Conservation (phyloP, 75 land plant genomes). For the Pseudotsuga menziesii region DNA sequence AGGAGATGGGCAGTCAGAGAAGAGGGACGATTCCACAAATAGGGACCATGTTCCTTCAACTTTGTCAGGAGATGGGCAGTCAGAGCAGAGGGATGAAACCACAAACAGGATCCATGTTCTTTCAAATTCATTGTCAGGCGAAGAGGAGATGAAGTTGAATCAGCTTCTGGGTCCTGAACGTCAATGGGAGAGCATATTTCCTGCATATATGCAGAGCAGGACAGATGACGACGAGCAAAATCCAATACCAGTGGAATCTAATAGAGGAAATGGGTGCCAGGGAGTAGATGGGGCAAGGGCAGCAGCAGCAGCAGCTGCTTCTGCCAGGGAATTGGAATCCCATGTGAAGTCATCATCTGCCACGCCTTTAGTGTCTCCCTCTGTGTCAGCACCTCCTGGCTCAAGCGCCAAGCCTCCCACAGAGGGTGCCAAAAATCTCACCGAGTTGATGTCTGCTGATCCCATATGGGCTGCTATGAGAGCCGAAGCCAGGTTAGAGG, state of each 20-base stretch:
- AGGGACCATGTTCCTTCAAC: neutral
- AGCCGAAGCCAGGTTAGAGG: slow-evolving; percentile 65
- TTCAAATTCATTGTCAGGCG: neutral
- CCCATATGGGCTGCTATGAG: slow-evolving; percentile 77
- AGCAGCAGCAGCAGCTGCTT: slow-evolving; percentile 53
- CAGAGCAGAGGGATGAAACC: neutral
- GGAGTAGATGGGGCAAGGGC: slow-evolving; percentile 15
- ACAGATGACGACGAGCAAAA: slow-evolving; percentile 14
- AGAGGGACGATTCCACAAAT: neutral
- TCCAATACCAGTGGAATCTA: neutral
- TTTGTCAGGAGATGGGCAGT: too few relatives aligned
- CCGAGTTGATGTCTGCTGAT: slow-evolving; percentile 44
- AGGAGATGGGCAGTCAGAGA: too few relatives aligned
- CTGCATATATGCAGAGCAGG: slow-evolving; percentile 40
- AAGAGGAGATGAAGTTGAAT: neutral
- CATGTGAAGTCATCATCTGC: slow-evolving; percentile 20
- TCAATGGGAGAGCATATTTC: slow-evolving; percentile 44
- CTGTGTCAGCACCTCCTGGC: slow-evolving; percentile 25
- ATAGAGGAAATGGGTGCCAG: neutral
- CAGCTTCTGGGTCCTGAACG: neutral
- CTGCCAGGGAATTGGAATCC: slow-evolving; percentile 44
- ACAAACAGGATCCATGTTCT: neutral
- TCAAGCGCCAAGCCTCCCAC: slow-evolving; percentile 31
- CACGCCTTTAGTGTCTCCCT: neutral
- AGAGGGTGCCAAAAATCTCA: slow-evolving; percentile 28